A percentile compares a stretch with the other conserved stretches of the same genome.
These are phyloP conservation scores for Nicotiana undulata DNA, from an alignment of 257 asterid species.

Conservation along the genomic window DNA sequence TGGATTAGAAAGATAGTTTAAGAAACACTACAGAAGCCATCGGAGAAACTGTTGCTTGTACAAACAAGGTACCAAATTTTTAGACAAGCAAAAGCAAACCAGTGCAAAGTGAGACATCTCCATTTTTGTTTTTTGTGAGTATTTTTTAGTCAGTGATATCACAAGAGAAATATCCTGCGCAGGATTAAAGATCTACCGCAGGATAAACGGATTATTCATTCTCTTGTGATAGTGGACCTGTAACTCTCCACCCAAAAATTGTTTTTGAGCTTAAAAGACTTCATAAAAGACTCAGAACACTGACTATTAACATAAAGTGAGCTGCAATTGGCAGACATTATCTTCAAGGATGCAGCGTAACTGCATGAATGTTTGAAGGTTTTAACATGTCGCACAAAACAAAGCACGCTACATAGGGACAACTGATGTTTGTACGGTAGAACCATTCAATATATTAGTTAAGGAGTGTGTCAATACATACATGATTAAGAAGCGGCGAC, in stretches of 20 bases:
- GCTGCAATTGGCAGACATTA: neutral
- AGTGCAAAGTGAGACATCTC: neutral
- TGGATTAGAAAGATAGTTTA: neutral
- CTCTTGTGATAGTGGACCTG: neutral
- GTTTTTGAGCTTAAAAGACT: neutral
- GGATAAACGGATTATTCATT: neutral
- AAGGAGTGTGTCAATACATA: conserved; percentile 26
- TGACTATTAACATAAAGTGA: neutral
- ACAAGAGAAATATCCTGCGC: neutral
- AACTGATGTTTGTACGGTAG: neutral
- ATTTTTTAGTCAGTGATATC: neutral
- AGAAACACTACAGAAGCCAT: neutral
- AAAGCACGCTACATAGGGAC: neutral
- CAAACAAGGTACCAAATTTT: neutral
- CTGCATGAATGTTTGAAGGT: neutral
- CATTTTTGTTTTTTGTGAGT: neutral
- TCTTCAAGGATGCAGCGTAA: neutral
- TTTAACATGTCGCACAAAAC: neutral
- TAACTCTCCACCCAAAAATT: neutral
- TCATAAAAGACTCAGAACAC: neutral
- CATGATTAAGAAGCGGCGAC: conserved; percentile 93
- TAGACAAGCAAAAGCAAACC: neutral
- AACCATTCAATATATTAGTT: neutral
- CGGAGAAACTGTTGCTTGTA: neutral
- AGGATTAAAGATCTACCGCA: neutral